Evolutionary conservation across 352 stramenopile species (phyloP).

Genomic region (Phytophthora uliginosa): DNA sequence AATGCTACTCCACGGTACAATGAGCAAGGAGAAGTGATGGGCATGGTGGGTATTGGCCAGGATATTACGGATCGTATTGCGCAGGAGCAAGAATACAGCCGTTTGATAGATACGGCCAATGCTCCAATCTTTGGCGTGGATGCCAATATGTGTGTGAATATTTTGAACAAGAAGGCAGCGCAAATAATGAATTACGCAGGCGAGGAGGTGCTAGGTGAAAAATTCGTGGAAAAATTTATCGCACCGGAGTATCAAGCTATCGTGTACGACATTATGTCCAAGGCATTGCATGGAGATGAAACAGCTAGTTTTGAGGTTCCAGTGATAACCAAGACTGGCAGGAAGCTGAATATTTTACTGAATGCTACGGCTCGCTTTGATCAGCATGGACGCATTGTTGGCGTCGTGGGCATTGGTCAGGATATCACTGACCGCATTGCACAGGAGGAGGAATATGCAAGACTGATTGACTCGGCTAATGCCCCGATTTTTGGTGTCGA

Average conservation of each 20-base stretch:
- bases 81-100: slow-evolving; percentile 74
- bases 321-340: slow-evolving; percentile 55
- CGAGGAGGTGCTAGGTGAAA: slow-evolving; percentile 68
- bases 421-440: slow-evolving; percentile 70
- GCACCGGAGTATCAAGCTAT: slow-evolving; percentile 57
- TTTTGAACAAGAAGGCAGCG: slow-evolving; percentile 71
- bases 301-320: slow-evolving; percentile 78
- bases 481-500: slow-evolving; percentile 83
- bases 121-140: slow-evolving; percentile 81
- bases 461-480: slow-evolving; percentile 79
- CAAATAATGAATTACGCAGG: slow-evolving; percentile 64
- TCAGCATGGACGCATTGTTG: slow-evolving; percentile 54
- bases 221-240: slow-evolving; percentile 73
- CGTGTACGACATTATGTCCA: slow-evolving; percentile 60
- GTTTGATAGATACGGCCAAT: slow-evolving; percentile 82
- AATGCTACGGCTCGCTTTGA: slow-evolving; percentile 67
- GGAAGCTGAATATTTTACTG: slow-evolving; percentile 56
- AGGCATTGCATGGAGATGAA: slow-evolving; percentile 64
- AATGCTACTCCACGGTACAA: slow-evolving; percentile 80
- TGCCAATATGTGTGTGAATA: slow-evolving; percentile 67
- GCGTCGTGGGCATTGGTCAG: slow-evolving; percentile 71
- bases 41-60: slow-evolving; percentile 82
- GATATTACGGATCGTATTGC: slow-evolving; percentile 72
- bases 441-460: slow-evolving; percentile 73
- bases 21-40: slow-evolving; percentile 74